A percentile compares a stretch with the other conserved stretches of the same genome.
Conservation (phyloP, 345 rosid genomes). For the Euclidium syriacum region DNA sequence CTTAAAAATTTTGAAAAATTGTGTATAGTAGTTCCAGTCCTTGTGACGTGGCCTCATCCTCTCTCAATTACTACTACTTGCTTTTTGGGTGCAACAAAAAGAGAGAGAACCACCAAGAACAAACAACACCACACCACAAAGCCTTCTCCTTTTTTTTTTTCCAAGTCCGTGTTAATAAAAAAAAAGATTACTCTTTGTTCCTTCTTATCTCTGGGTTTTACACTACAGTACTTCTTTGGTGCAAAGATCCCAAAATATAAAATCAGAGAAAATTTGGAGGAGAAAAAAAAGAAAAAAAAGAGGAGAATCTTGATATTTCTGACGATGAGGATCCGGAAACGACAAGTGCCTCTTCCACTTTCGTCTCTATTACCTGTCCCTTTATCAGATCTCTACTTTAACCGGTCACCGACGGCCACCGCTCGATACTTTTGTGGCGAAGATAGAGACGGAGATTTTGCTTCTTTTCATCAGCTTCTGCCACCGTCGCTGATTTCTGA, state of each 20-base stretch:
- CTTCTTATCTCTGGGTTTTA: neutral
- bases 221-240: slow-evolving; percentile 19
- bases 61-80: slow-evolving; percentile 28
- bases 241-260: slow-evolving; percentile 19
- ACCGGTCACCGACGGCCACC: slow-evolving; percentile 37
- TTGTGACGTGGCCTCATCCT: slow-evolving; percentile 18
- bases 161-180: neutral
- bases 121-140: slow-evolving; percentile 32
- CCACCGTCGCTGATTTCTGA: slow-evolving; percentile 38
- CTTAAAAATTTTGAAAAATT: neutral
- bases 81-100: slow-evolving; percentile 63
- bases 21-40: neutral
- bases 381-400: slow-evolving; percentile 70
- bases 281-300: neutral
- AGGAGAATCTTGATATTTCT: slow-evolving; percentile 9
- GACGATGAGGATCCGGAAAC: slow-evolving; percentile 91
- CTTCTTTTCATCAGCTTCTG: slow-evolving; percentile 18
- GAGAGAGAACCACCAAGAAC: slow-evolving; percentile 20
- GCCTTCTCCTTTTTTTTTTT: slow-evolving; percentile 6
- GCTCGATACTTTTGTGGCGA: slow-evolving; percentile 40
- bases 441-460: slow-evolving; percentile 20
- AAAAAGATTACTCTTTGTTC: slow-evolving; percentile 12
- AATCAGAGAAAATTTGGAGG: too few species aligned
- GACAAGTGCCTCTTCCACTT: slow-evolving; percentile 67
- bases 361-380: slow-evolving; percentile 75